Percentiles rank a stretch among this genome's conserved stretches.
Evolutionary conservation across 768 basidiomycete species (phyloP).

Genomic region (Tylopilus subfusipes): DNA sequence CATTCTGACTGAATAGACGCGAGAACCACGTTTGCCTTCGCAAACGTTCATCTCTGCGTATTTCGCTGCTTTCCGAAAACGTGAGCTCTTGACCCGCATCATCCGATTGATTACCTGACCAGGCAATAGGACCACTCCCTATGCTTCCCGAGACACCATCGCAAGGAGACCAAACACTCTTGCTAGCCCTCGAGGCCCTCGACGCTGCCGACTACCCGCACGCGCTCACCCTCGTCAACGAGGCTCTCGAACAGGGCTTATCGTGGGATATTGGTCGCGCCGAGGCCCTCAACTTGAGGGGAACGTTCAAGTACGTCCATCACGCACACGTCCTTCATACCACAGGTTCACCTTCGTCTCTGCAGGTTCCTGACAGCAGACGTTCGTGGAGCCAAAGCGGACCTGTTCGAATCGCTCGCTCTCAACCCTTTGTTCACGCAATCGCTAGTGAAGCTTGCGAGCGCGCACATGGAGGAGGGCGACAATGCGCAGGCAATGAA

Average conservation of each 20-base stretch:
- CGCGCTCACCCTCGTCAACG: conserved; percentile 73
- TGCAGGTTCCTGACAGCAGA: conserved; percentile 85
- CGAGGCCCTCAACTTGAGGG: conserved; percentile 87
- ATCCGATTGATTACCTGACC: conserved; percentile 2
- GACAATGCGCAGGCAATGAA: conserved; percentile 79
- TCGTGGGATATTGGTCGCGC: conserved; percentile 73
- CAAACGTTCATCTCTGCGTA: conserved; percentile 92
- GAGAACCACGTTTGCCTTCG: conserved; percentile 83
- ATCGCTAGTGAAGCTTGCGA: conserved; percentile 93
- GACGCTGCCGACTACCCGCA: conserved; percentile 82
- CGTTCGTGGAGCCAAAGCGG: conserved; percentile 74
- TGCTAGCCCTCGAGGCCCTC: conserved; percentile 79
- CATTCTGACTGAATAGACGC: conserved; percentile 37
- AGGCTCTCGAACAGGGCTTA: conserved; percentile 83
- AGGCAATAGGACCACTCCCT: conserved; percentile 55
- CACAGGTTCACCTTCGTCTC: not conserved
- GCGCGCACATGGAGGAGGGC: conserved; percentile 95
- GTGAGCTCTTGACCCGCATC: conserved; percentile 42
- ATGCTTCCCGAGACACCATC: conserved; percentile 69
- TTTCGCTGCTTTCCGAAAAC: conserved; percentile 92
- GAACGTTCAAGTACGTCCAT: conserved; percentile 83
- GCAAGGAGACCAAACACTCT: conserved; percentile 79
- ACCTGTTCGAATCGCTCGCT: conserved; percentile 73
- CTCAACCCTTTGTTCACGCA: conserved; percentile 73
- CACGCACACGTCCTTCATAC: not conserved